Percentiles rank a stretch among this genome's conserved stretches.
phyloP scores from a whole-genome alignment of 2,329 filamentous ascomycete species.

The Samsoniella hepiali region DNA sequence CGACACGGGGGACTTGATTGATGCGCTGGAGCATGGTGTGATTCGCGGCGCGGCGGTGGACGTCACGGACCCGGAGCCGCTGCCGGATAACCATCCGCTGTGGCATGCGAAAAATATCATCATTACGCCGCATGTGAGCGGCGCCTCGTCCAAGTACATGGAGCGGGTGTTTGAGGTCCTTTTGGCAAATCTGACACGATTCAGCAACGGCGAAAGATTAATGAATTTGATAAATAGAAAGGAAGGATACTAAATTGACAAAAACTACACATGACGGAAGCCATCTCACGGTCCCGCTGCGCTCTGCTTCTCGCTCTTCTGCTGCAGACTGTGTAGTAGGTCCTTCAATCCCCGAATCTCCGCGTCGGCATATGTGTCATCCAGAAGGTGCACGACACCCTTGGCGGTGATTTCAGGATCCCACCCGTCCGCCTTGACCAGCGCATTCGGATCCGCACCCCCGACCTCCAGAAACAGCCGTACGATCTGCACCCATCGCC shows the following conservation, averaged over 20 bases:
- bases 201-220: constrained; percentile 36
- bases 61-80: constrained; percentile 75
- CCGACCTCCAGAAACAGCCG: constrained; percentile 27
- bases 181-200: constrained; percentile 37
- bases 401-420: constrained; percentile 29
- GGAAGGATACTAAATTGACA: constrained; percentile 27
- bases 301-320: not conserved
- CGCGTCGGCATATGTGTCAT: constrained; percentile 25
- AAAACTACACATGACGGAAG: not conserved
- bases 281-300: not conserved
- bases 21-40: constrained; percentile 48
- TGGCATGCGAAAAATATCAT: constrained; percentile 69
- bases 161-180: constrained; percentile 42
- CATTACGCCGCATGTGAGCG: constrained; percentile 54
- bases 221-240: constrained; percentile 41
- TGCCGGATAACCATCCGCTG: constrained; percentile 64
- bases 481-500: constrained; percentile 31
- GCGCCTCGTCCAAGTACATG: constrained; percentile 38
- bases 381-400: constrained; percentile 29
- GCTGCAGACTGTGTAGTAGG: constrained; percentile 16
- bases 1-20: constrained; percentile 55
- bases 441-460: constrained; percentile 26
- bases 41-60: constrained; percentile 68
- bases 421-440: constrained; percentile 29
- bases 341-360: constrained; percentile 23